Percentiles rank a stretch among this genome's conserved stretches.
Evolutionary conservation across 768 basidiomycete species (phyloP).

Genomic region (Xanthoconium stramineum): DNA sequence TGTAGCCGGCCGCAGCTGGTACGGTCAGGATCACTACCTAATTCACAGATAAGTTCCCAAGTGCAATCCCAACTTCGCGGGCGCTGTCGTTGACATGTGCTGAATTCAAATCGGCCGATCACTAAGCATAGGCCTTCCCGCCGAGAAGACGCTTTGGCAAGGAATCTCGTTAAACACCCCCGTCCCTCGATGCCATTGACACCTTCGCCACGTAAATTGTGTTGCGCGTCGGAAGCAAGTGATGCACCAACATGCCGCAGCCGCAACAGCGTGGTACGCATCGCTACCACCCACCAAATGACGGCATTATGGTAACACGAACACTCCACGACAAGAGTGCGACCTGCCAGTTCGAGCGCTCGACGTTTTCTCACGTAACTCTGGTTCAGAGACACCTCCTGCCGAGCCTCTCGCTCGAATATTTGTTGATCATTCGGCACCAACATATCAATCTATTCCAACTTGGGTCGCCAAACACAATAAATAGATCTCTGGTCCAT

Average conservation of each 20-base stretch:
- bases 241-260: background rate
- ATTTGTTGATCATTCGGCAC: background rate
- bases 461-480: background rate
- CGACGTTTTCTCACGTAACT: conserved; percentile 5
- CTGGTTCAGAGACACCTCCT: background rate
- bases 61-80: background rate
- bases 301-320: conserved; percentile 5
- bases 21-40: background rate
- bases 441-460: background rate
- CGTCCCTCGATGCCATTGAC: conserved; percentile 11
- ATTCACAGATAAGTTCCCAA: conserved; percentile 10
- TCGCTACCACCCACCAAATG: background rate
- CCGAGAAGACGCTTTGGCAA: background rate
- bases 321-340: background rate
- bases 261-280: conserved; percentile 3
- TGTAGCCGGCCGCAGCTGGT: background rate
- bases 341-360: background rate
- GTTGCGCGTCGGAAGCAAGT: conserved; percentile 1
- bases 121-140: background rate
- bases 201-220: conserved; percentile 11
- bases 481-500: background rate
- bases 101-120: background rate
- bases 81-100: background rate
- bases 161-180: background rate
- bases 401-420: background rate